phyloP scores from a whole-genome alignment of 805 yeast genomes.

The Kuraishia hungarica region DNA sequence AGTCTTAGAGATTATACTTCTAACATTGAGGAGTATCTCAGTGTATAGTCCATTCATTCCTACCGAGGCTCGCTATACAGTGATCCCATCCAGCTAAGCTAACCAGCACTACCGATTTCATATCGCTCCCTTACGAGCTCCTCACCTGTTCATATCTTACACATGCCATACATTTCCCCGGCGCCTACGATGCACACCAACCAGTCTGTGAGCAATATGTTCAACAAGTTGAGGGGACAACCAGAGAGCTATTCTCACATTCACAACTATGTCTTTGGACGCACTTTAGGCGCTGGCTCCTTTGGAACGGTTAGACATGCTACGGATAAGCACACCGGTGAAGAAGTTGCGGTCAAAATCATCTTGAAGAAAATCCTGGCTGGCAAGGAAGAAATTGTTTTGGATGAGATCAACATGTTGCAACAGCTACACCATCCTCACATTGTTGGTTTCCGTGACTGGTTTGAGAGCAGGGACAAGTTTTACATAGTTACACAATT shows the following conservation, averaged over 20 bases:
- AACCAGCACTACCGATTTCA: no score
- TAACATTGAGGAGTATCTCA: no score
- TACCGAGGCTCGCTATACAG: no score
- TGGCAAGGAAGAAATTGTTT: constrained; percentile 60
- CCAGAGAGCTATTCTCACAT: constrained; percentile 65
- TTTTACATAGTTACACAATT: constrained; percentile 89
- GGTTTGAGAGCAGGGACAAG: constrained; percentile 91
- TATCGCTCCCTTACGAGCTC: no score
- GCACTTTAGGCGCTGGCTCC: constrained; percentile 89
- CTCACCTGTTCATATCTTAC: no score
- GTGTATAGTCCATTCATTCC: no score
- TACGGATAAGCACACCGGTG: constrained; percentile 34
- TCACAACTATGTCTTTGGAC: constrained; percentile 64
- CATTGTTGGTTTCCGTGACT: constrained; percentile 83
- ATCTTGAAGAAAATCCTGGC: constrained; percentile 77
- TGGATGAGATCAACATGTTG: constrained; percentile 69
- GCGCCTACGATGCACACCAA: not conserved
- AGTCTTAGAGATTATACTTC: no score
- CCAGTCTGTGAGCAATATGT: constrained; percentile 26
- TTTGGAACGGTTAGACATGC: constrained; percentile 91
- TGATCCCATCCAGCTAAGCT: no score
- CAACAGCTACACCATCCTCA: constrained; percentile 70
- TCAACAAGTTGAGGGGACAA: constrained; percentile 61
- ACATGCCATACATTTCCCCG: not conserved
- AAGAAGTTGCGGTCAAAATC: constrained; percentile 86